Conservation (phyloP, 805 yeast species). For the Huiozyma naganishii region DNA sequence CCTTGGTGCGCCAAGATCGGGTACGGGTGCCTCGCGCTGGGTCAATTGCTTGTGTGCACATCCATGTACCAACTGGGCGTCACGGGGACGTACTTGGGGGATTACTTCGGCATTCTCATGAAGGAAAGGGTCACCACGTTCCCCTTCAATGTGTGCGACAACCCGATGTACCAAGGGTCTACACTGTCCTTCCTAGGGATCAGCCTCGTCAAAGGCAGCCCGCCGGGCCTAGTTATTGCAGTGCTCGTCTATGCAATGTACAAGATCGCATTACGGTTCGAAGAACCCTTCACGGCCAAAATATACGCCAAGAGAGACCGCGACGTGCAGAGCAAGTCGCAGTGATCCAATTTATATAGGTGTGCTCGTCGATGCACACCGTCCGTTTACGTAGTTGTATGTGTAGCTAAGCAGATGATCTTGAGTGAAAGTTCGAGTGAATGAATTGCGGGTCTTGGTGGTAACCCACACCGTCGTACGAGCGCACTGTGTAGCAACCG, state of each 20-base stretch:
- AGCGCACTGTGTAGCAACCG: too few species aligned
- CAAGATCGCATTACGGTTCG: constrained; percentile 71
- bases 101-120: constrained; percentile 94
- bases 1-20: constrained; percentile 27
- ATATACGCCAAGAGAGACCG: constrained; percentile 65
- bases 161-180: constrained; percentile 97
- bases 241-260: constrained; percentile 73
- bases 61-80: constrained; percentile 92
- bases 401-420: too few species aligned
- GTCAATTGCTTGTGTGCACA: constrained; percentile 68
- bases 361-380: too few species aligned
- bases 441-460: too few species aligned
- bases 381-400: too few species aligned
- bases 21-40: constrained; percentile 48
- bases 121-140: constrained; percentile 78
- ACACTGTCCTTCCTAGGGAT: constrained; percentile 83
- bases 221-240: constrained; percentile 66
- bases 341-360: neutral
- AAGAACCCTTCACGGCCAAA: constrained; percentile 91
- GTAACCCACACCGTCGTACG: too few species aligned
- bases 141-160: constrained; percentile 84
- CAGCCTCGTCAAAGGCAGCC: constrained; percentile 78
- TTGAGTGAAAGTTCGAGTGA: too few species aligned
- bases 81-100: constrained; percentile 95
- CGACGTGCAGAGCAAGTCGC: constrained; percentile 1